phyloP scores from a whole-genome alignment of 129 eudicot species.

The Deinandra increscens region DNA sequence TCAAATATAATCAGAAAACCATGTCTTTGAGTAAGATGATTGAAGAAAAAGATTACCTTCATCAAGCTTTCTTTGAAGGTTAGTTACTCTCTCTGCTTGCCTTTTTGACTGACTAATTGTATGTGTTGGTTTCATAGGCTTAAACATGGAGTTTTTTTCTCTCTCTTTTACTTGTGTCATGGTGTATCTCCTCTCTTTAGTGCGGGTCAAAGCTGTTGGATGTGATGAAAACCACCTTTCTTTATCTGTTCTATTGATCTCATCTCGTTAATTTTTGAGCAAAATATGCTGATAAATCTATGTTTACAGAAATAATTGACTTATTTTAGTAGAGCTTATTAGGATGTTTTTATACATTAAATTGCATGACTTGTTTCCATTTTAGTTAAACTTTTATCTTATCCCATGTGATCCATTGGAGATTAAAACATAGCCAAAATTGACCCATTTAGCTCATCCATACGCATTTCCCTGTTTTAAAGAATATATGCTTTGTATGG shows the following conservation, averaged over 20 bases:
- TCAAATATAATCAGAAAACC: constrained; percentile 53
- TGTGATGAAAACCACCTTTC: neutral
- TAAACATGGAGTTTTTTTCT: neutral
- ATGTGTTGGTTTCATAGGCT: neutral
- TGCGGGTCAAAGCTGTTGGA: neutral
- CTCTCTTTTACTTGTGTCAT: neutral
- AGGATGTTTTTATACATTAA: neutral
- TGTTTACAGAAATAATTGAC: neutral
- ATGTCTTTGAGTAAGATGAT: constrained; percentile 67
- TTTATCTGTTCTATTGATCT: neutral
- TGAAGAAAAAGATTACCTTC: constrained; percentile 71
- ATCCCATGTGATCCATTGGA: neutral
- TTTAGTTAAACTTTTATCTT: neutral
- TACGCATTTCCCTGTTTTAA: no score
- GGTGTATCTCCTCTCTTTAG: neutral
- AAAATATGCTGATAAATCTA: neutral
- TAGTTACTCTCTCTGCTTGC: neutral
- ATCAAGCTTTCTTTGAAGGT: constrained; percentile 77
- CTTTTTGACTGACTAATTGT: neutral
- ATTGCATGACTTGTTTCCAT: neutral
- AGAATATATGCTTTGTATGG: neutral
- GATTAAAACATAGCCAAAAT: neutral
- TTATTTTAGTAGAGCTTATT: neutral
- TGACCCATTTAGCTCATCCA: no score
- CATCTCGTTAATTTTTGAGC: neutral